These are phyloP conservation scores for Schizopora paradoxa DNA, from an alignment of 1,284 basidiomycete species.

Conservation along the genomic window DNA sequence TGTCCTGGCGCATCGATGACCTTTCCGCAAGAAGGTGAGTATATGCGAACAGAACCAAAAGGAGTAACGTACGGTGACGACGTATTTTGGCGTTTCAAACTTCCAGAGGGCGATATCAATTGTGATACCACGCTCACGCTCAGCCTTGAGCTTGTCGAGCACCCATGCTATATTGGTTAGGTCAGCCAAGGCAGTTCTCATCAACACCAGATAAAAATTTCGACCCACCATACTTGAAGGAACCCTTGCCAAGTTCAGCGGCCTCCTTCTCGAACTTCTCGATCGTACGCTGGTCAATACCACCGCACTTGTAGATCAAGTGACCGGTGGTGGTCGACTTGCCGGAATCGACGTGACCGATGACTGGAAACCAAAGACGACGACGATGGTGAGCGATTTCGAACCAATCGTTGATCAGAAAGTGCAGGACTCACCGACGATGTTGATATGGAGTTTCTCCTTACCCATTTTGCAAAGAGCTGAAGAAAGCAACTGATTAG, in stretches of 20 bases:
- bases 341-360: conserved; percentile 96
- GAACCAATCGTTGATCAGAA: conserved; percentile 15
- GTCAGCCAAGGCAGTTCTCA: conserved; percentile 19
- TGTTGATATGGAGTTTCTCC: conserved; percentile 86
- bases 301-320: conserved; percentile 99
- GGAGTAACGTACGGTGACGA: conserved; percentile 66
- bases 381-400: conserved; percentile 26
- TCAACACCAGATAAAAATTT: conserved; percentile 15
- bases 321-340: conserved; percentile 99
- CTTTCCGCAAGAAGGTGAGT: conserved; percentile 38
- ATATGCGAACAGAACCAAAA: conserved; percentile 10
- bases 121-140: conserved; percentile 99
- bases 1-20: conserved; percentile 99
- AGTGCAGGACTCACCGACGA: conserved; percentile 64
- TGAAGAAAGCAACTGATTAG: conserved; percentile 29
- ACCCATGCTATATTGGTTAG: conserved; percentile 78
- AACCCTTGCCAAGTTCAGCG: conserved; percentile 99
- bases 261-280: conserved; percentile 99
- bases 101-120: conserved; percentile 99
- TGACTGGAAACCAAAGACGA: conserved; percentile 64
- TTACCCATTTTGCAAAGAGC: conserved; percentile 78
- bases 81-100: conserved; percentile 94
- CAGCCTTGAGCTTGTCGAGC: conserved; percentile 99
- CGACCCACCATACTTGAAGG: conserved; percentile 94
- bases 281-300: conserved; percentile 99